Evolutionary conservation across 805 yeast genomes (phyloP).

Genomic region (Saturnispora dispora): DNA sequence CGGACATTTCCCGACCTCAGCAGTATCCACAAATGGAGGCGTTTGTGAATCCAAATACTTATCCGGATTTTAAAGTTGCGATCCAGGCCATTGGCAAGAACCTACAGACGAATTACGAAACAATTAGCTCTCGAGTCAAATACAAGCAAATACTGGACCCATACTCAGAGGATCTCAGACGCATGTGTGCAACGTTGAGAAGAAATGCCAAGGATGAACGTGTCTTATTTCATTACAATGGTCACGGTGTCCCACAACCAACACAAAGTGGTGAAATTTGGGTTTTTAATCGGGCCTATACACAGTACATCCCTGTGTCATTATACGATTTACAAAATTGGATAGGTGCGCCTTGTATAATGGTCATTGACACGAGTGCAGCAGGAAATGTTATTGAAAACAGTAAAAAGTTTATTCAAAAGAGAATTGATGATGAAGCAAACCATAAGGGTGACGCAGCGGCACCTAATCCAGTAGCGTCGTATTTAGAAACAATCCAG

Average conservation of each 20-base stretch:
- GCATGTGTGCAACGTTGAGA: conserved; percentile 82
- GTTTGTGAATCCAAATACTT: conserved; percentile 82
- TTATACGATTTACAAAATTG: conserved; percentile 92
- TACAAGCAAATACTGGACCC: conserved; percentile 92
- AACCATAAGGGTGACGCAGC: conserved; percentile 42
- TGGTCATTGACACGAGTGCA: conserved; percentile 87
- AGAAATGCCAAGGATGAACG: conserved; percentile 91
- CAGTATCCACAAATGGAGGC: conserved; percentile 91
- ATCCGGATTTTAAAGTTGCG: conserved; percentile 81
- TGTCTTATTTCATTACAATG: conserved; percentile 88
- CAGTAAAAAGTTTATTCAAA: conserved; percentile 82
- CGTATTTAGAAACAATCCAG: conserved; percentile 82
- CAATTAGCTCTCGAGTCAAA: conserved; percentile 75
- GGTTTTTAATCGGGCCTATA: conserved; percentile 96
- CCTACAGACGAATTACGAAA: conserved; percentile 82
- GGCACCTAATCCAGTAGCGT: conserved; percentile 54
- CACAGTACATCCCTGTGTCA: conserved; percentile 95
- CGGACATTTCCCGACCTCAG: conserved; percentile 85
- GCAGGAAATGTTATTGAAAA: conserved; percentile 91
- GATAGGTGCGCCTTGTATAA: conserved; percentile 96
- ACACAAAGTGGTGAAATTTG: conserved; percentile 94
- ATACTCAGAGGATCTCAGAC: conserved; percentile 87
- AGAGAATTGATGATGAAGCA: conserved; percentile 78
- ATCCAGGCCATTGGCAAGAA: conserved; percentile 84
- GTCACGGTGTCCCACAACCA: conserved; percentile 98